phyloP scores from a whole-genome alignment of 2,329 filamentous ascomycete species.

The Venturia carpophila region DNA sequence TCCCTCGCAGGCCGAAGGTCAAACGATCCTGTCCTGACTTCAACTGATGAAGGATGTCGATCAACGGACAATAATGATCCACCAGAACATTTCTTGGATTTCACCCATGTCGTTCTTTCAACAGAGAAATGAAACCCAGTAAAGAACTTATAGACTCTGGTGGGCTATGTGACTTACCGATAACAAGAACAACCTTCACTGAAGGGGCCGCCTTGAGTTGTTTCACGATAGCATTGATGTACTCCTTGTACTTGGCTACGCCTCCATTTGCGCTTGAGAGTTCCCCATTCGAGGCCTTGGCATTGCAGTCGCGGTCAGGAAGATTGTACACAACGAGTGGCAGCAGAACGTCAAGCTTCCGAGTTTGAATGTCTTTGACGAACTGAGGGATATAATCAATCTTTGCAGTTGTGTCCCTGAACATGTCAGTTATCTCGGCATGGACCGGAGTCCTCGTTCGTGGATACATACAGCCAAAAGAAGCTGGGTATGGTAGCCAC shows the following conservation, averaged over 20 bases:
- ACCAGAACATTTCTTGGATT: too few species aligned
- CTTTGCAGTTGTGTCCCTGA: constrained; percentile 42
- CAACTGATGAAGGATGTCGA: too few species aligned
- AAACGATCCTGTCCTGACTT: too few species aligned
- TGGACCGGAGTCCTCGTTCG: background rate
- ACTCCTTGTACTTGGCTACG: constrained; percentile 44
- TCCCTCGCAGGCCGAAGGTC: too few species aligned
- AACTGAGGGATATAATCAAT: constrained; percentile 43
- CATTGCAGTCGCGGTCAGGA: constrained; percentile 56
- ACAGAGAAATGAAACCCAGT: background rate
- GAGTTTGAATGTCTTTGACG: constrained; percentile 43
- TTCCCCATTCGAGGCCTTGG: constrained; percentile 56
- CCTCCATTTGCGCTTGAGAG: constrained; percentile 48
- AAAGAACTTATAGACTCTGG: background rate
- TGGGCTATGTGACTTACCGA: constrained; percentile 32
- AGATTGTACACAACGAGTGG: constrained; percentile 56
- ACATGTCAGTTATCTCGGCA: background rate
- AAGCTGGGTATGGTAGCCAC: constrained; percentile 46
- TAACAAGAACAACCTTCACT: constrained; percentile 42
- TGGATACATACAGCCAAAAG: constrained; percentile 40
- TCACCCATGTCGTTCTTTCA: too few species aligned
- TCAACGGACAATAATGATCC: too few species aligned
- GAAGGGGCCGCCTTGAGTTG: constrained; percentile 49
- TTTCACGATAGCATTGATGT: constrained; percentile 48
- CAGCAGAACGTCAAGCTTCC: constrained; percentile 42